These are phyloP conservation scores for Linderina pennispora DNA, from an alignment of 192 early-diverging fungal genomes.

Conservation along the genomic window DNA sequence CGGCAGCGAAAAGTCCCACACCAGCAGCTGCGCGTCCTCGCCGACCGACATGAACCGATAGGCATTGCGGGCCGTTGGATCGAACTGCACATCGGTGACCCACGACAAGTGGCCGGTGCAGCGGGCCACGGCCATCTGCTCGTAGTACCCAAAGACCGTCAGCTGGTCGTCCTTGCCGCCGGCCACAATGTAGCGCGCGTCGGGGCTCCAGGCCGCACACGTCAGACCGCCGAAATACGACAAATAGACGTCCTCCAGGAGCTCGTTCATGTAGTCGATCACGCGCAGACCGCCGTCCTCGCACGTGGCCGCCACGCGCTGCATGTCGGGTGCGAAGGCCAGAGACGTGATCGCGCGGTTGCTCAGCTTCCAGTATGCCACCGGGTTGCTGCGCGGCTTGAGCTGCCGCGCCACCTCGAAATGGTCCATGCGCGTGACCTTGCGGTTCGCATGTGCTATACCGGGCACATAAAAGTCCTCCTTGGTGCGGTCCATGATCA, in stretches of 20 bases:
- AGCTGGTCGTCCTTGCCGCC: slow-evolving; percentile 94
- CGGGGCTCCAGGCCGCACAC: slow-evolving; percentile 87
- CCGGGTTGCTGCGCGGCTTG: slow-evolving; percentile 76
- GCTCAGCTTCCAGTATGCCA: slow-evolving; percentile 71
- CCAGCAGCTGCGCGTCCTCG: slow-evolving; percentile 77
- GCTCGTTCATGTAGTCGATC: slow-evolving; percentile 67
- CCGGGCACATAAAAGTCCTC: slow-evolving; percentile 60
- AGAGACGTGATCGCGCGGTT: slow-evolving; percentile 65
- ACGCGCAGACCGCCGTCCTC: slow-evolving; percentile 75
- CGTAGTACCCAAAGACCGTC: slow-evolving; percentile 80
- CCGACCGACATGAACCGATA: slow-evolving; percentile 88
- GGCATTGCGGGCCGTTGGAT: slow-evolving; percentile 58
- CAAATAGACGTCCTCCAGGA: slow-evolving; percentile 65
- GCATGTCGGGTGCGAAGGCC: slow-evolving; percentile 78
- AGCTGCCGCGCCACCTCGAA: slow-evolving; percentile 44
- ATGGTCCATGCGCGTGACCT: not conserved
- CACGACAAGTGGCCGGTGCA: slow-evolving; percentile 92
- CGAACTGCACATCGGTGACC: slow-evolving; percentile 81
- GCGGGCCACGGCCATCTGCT: slow-evolving; percentile 70
- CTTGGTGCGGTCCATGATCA: slow-evolving; percentile 80
- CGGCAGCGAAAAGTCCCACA: slow-evolving; percentile 90
- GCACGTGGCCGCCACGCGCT: slow-evolving; percentile 74
- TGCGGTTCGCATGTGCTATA: slow-evolving; percentile 6
- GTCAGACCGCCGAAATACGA: slow-evolving; percentile 84
- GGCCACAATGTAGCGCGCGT: slow-evolving; percentile 74